Conservation (phyloP, 192 early-diverging fungal genomes). For the Pilaira anomala region DNA sequence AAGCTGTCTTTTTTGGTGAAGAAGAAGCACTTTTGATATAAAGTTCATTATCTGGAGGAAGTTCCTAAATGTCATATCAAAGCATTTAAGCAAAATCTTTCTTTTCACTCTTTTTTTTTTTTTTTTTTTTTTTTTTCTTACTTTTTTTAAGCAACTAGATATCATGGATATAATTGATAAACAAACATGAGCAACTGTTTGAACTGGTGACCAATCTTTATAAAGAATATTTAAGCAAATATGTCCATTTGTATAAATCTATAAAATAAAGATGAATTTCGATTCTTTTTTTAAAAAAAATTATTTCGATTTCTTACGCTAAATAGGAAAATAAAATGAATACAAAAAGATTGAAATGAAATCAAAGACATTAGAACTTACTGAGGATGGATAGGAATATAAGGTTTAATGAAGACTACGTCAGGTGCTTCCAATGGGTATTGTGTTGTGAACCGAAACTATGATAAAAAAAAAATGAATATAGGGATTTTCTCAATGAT, state of each 20-base stretch:
- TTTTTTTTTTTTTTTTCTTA: conserved; percentile 5
- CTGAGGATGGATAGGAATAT: conserved; percentile 72
- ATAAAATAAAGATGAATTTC: not conserved
- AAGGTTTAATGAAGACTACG: conserved; percentile 58
- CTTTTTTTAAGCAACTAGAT: conserved; percentile 79
- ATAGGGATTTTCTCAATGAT: conserved; percentile 3
- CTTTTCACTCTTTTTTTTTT: not conserved
- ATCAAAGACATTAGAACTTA: conserved; percentile 25
- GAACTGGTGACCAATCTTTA: conserved; percentile 89
- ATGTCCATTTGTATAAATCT: conserved; percentile 90
- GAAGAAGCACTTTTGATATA: conserved; percentile 50
- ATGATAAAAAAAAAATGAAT: conserved; percentile 8
- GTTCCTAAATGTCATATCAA: conserved; percentile 35
- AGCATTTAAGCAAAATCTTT: not conserved
- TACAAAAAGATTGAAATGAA: not conserved
- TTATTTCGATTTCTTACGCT: conserved; percentile 6
- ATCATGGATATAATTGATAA: conserved; percentile 91
- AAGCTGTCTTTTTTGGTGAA: conserved; percentile 57
- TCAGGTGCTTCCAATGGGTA: conserved; percentile 76
- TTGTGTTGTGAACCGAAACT: conserved; percentile 69
- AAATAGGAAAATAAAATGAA: not conserved
- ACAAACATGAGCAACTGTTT: conserved; percentile 87
- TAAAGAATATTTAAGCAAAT: conserved; percentile 96
- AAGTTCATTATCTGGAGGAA: conserved; percentile 55
- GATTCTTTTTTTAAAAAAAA: not conserved